Conservation (phyloP, 106 monocot genomes). For the Ottelia alismoides region DNA sequence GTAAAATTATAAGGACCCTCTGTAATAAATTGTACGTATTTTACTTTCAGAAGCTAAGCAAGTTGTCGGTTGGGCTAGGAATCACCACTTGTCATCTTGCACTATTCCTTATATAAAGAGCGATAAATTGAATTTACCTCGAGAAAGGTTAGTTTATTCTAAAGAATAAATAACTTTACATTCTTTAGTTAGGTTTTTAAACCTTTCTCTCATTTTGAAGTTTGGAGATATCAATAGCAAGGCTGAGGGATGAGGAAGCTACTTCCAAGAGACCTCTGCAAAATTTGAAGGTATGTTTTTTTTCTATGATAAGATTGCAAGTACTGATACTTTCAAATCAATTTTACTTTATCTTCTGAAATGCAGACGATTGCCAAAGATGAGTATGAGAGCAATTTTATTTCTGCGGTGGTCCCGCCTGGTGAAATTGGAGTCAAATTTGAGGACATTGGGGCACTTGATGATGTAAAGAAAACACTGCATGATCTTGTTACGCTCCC, state of each 20-base stretch:
- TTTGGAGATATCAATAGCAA: constrained; percentile 66
- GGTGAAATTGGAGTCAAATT: constrained; percentile 90
- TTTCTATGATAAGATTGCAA: neutral
- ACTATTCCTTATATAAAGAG: constrained; percentile 51
- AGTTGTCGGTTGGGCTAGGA: constrained; percentile 94
- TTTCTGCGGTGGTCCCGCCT: constrained; percentile 85
- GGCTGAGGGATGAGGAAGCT: constrained; percentile 57
- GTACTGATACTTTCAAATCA: neutral
- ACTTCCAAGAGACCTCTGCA: constrained; percentile 42
- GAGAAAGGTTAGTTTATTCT: constrained; percentile 48
- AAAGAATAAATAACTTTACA: no score
- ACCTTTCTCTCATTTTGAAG: constrained; percentile 23
- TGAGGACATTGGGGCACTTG: constrained; percentile 97
- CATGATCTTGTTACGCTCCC: constrained; percentile 93
- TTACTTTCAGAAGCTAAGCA: constrained; percentile 59
- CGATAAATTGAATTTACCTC: constrained; percentile 55
- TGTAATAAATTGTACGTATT: no score
- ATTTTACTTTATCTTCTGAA: neutral
- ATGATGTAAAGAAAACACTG: constrained; percentile 81
- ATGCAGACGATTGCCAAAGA: constrained; percentile 86
- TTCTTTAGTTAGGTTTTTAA: no score
- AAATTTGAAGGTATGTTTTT: constrained; percentile 49
- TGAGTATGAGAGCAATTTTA: constrained; percentile 90
- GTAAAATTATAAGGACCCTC: no score
- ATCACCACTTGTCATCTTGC: constrained; percentile 56